phyloP scores from a whole-genome alignment of 805 yeast genomes.

The Lipomyces mesembrius region DNA sequence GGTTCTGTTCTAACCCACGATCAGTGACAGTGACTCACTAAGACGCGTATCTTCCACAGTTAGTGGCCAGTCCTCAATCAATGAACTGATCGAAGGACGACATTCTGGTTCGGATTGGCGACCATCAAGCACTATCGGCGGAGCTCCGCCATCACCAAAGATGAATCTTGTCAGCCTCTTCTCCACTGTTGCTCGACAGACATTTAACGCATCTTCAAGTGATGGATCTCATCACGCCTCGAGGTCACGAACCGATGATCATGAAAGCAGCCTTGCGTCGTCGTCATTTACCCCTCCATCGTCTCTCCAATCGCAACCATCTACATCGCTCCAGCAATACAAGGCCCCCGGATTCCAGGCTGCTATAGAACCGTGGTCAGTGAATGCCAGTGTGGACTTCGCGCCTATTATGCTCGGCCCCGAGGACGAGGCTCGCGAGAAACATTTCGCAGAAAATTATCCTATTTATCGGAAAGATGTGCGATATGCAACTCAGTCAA shows the following conservation, averaged over 20 bases:
- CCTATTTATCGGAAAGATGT: constrained; percentile 74
- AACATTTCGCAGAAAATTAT: constrained; percentile 74
- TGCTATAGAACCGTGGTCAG: constrained; percentile 31
- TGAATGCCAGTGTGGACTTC: constrained; percentile 9
- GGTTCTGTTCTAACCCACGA: background rate
- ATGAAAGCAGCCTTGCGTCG: constrained; percentile 11
- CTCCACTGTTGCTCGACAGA: constrained; percentile 35
- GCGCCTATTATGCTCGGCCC: constrained; percentile 28
- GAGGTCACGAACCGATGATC: constrained; percentile 13
- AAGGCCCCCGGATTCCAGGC: constrained; percentile 1
- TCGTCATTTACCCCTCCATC: constrained; percentile 34
- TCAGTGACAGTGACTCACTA: constrained; percentile 25
- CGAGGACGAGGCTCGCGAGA: constrained; percentile 55
- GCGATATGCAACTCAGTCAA: constrained; percentile 59
- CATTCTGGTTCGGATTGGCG: constrained; percentile 11
- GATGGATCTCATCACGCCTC: constrained; percentile 22
- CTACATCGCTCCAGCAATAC: constrained; percentile 3
- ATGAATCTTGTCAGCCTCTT: constrained; percentile 33
- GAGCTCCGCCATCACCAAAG: constrained; percentile 29
- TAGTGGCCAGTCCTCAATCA: constrained; percentile 30
- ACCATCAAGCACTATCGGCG: constrained; percentile 2
- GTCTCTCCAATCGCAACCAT: constrained; percentile 17
- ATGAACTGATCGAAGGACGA: constrained; percentile 21
- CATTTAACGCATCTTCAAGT: constrained; percentile 22
- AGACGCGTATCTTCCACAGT: constrained; percentile 24